These are phyloP conservation scores for Mycena indigotica DNA, from an alignment of 768 basidiomycete species.

Conservation along the genomic window DNA sequence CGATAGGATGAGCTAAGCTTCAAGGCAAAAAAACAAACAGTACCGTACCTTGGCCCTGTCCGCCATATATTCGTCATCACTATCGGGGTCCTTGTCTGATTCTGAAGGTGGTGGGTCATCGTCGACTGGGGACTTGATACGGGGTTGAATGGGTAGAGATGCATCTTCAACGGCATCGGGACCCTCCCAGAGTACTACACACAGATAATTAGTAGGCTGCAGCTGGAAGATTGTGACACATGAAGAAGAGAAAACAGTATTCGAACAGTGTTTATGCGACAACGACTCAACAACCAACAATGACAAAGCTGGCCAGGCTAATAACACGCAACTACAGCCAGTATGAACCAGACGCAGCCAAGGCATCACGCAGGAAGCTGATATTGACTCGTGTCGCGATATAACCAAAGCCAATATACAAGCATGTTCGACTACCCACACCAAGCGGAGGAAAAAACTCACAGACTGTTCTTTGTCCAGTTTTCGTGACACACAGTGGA, in stretches of 20 bases:
- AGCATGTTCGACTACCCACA: slow-evolving; percentile 21
- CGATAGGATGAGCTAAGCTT: slow-evolving; percentile 7
- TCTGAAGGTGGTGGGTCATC: slow-evolving; percentile 35
- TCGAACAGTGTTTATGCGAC: neutral
- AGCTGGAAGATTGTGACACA: slow-evolving; percentile 15
- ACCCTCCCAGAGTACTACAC: slow-evolving; percentile 75
- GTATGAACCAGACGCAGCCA: slow-evolving; percentile 5
- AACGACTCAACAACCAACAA: neutral
- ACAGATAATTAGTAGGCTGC: slow-evolving; percentile 24
- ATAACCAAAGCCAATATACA: slow-evolving; percentile 21
- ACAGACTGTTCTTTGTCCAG: slow-evolving; percentile 72
- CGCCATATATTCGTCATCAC: slow-evolving; percentile 74
- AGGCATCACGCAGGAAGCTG: slow-evolving; percentile 12
- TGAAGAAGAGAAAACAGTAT: neutral
- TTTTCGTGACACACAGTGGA: slow-evolving; percentile 56
- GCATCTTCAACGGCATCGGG: slow-evolving; percentile 55
- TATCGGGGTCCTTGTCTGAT: slow-evolving; percentile 52
- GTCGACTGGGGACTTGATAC: slow-evolving; percentile 30
- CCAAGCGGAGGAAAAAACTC: slow-evolving; percentile 55
- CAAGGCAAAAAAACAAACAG: slow-evolving; percentile 12
- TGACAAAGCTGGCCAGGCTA: neutral
- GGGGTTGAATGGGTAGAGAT: slow-evolving; percentile 28
- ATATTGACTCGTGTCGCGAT: slow-evolving; percentile 21
- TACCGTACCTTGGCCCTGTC: slow-evolving; percentile 41
- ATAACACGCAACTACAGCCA: neutral